Evolutionary conservation across 2,329 filamentous ascomycete species (phyloP).

Genomic region (Scorias spongiosa): DNA sequence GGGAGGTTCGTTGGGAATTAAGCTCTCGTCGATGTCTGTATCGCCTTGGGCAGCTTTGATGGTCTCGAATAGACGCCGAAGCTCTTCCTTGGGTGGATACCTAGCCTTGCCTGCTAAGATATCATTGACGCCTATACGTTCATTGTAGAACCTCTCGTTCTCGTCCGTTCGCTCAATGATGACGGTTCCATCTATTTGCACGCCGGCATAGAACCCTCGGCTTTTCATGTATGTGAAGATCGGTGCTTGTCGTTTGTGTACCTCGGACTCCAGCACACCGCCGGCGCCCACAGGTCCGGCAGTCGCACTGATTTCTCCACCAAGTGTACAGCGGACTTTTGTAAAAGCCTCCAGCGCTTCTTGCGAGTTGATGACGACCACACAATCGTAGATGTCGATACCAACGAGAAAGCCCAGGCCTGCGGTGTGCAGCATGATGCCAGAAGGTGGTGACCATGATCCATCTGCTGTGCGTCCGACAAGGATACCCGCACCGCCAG

Average conservation of each 20-base stretch:
- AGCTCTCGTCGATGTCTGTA: conserved; percentile 50
- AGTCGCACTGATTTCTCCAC: conserved; percentile 62
- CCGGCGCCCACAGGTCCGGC: conserved; percentile 67
- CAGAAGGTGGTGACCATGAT: conserved; percentile 81
- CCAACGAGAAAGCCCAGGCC: conserved; percentile 81
- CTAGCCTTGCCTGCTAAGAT: conserved; percentile 48
- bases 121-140: conserved; percentile 44
- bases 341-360: conserved; percentile 75
- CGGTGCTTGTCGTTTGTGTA: conserved; percentile 54
- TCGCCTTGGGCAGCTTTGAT: conserved; percentile 80
- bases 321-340: conserved; percentile 61
- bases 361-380: conserved; percentile 80
- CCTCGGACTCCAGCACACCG: conserved; percentile 52
- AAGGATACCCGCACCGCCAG: conserved; percentile 76
- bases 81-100: conserved; percentile 37
- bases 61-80: conserved; percentile 57
- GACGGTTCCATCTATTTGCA: conserved; percentile 76
- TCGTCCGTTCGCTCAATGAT: conserved; percentile 77
- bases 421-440: conserved; percentile 78
- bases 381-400: conserved; percentile 90
- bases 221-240: conserved; percentile 82
- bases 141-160: conserved; percentile 72
- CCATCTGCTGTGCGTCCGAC: conserved; percentile 74
- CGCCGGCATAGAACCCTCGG: conserved; percentile 72
- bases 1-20: conserved; percentile 55